Evolutionary conservation across 2,329 filamentous ascomycete species (phyloP).

Genomic region (Trichoderma sp.): DNA sequence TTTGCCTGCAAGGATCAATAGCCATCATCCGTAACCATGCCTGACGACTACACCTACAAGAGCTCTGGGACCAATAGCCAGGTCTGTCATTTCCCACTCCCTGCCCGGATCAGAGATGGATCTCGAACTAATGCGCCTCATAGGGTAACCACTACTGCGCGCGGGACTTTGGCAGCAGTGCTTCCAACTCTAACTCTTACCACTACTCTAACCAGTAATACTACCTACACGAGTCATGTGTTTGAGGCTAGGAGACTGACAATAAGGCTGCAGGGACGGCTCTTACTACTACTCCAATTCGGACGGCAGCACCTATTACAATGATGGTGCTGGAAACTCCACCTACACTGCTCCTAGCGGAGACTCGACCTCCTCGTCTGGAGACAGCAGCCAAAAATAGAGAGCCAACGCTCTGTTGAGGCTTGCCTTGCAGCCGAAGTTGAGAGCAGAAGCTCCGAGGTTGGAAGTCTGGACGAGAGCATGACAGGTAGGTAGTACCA

Average conservation of each 20-base stretch:
- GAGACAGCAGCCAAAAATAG: constrained; percentile 22
- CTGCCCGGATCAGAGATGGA: neutral
- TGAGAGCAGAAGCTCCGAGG: too few species aligned
- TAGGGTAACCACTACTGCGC: constrained; percentile 70
- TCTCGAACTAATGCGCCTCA: neutral
- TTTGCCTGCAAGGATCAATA: neutral
- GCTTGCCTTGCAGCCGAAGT: neutral
- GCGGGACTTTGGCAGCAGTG: constrained; percentile 62
- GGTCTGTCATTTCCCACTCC: constrained; percentile 42
- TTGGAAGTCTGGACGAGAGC: neutral
- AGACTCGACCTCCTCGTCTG: constrained; percentile 12
- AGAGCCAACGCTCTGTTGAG: neutral
- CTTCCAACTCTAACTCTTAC: constrained; percentile 60
- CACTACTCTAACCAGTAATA: constrained; percentile 67
- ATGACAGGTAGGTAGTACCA: neutral
- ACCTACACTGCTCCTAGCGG: constrained; percentile 62
- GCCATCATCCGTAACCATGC: constrained; percentile 24
- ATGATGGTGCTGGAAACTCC: constrained; percentile 58
- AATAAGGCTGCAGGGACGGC: constrained; percentile 49
- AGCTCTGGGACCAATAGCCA: constrained; percentile 63
- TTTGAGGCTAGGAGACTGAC: neutral
- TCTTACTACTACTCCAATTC: constrained; percentile 75
- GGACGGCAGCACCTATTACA: constrained; percentile 69
- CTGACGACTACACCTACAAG: constrained; percentile 45
- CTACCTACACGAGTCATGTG: neutral